Base-by-base conservation (phyloP, 768 basidiomycete genomes). In the Basidioascus undulatus region DNA sequence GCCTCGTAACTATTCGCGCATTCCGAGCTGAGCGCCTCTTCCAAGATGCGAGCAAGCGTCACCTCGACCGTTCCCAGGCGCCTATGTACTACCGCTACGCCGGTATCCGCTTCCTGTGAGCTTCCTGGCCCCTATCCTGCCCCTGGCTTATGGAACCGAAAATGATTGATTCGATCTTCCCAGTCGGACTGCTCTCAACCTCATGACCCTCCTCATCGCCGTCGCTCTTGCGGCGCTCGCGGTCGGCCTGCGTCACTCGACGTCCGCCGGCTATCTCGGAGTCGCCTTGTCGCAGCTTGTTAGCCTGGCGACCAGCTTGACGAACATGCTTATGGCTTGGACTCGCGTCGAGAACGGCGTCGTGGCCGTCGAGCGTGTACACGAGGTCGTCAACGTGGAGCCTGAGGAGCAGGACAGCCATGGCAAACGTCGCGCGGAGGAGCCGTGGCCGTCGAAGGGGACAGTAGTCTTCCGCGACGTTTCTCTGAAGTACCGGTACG, bases 41-140 rank as follows among this genome's bases (percentile, higher is more conserved):
- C 43, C 28, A 32, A 9, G 8, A 20, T 10, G 37, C 38, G 19
- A 36, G 31, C 24, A 37, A 37, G 12, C 23, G 11, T 16, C 43
- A 44, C 25, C 32, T 44, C 21, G 35, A 44, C 21, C 25, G 36
- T 16, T 39, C 37, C 27, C 43, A 44, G 16, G 27, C 30, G 11
- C 43, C 43, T 9, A 38, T 39, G 28, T 37, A 44, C 30, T 44
- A 39, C 30, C 43, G 43, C 9, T 44, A 38, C 35, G 43, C 43
- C 18, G 27, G 36, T 15, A 33, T 44, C 10, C 43, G 43, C 3
- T 44, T 44, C 28, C 31, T 44, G 43, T 44, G 18, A 10, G 43
- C 26, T 31, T 11, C n/a, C n/a, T n/a, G n/a, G n/a, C n/a, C n/a
- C n/a, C n/a, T n/a, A n/a, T n/a, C n/a, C n/a, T n/a, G 36, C 18